Evolutionary conservation across 1,284 basidiomycete species (phyloP).

Genomic region (Pulchroboletus neoregius): DNA sequence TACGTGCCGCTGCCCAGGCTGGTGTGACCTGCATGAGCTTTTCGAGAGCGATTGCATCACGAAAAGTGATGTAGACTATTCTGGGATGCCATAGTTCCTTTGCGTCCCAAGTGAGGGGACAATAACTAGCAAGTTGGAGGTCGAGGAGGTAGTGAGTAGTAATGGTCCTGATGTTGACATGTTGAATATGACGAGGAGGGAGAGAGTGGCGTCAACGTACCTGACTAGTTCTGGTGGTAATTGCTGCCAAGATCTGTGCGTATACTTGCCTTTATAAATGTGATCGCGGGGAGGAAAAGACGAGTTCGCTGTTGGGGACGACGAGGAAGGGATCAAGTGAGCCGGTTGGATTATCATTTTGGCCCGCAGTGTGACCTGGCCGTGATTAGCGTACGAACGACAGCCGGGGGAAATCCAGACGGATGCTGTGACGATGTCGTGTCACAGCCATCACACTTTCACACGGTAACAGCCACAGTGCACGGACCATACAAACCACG

Average conservation of each 20-base stretch:
- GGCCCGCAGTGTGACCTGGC: slow-evolving; percentile 36
- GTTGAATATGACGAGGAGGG: slow-evolving; percentile 7
- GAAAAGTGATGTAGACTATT: slow-evolving; percentile 51
- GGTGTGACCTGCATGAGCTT: slow-evolving; percentile 51
- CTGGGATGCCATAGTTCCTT: slow-evolving; percentile 55
- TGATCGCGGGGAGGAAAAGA: slow-evolving; percentile 28
- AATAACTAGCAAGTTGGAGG: slow-evolving; percentile 40
- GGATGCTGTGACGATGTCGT: slow-evolving; percentile 29
- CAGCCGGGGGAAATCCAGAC: slow-evolving; percentile 36
- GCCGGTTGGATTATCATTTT: slow-evolving; percentile 32
- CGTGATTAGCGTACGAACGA: slow-evolving; percentile 38
- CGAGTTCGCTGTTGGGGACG: slow-evolving; percentile 22
- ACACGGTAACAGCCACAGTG: slow-evolving; percentile 25
- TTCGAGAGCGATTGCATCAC: slow-evolving; percentile 57
- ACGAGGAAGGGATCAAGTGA: slow-evolving; percentile 18
- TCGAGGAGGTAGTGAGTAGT: slow-evolving; percentile 57
- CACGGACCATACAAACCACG: slow-evolving; percentile 26
- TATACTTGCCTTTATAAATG: slow-evolving; percentile 61
- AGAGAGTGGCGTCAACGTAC: slow-evolving; percentile 42
- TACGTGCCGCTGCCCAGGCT: slow-evolving; percentile 45
- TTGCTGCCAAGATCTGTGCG: slow-evolving; percentile 64
- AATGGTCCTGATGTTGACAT: slow-evolving; percentile 46
- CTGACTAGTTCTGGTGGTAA: slow-evolving; percentile 67
- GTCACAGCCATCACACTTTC: slow-evolving; percentile 29
- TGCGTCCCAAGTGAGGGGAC: slow-evolving; percentile 56